These are phyloP conservation scores for Trametes polyzona DNA, from an alignment of 1,284 basidiomycete species.

Conservation along the genomic window DNA sequence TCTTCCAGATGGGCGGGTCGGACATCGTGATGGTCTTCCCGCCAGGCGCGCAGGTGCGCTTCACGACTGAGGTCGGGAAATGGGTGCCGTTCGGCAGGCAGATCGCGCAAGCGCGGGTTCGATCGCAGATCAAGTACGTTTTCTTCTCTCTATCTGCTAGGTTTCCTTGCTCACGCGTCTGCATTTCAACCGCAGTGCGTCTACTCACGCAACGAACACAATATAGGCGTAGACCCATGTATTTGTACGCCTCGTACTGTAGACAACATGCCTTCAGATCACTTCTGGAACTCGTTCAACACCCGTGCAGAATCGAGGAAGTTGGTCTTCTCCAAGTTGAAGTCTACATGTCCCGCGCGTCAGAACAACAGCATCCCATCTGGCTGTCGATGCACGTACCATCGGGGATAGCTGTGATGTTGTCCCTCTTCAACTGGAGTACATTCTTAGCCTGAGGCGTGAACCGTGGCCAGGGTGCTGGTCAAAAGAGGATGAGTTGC, in stretches of 20 bases:
- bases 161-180: too few species aligned
- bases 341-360: slow-evolving; percentile 47
- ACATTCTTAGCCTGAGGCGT: slow-evolving; percentile 39
- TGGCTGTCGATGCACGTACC: slow-evolving; percentile 37
- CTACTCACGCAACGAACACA: too few species aligned
- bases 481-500: not conserved
- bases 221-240: not conserved
- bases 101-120: not conserved
- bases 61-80: not conserved
- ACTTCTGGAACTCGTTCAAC: slow-evolving; percentile 53
- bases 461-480: slow-evolving; percentile 51
- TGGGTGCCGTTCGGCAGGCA: not conserved
- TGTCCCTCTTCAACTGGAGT: slow-evolving; percentile 52
- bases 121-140: not conserved
- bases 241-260: not conserved
- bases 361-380: not conserved
- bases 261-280: not conserved
- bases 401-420: slow-evolving; percentile 53
- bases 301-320: slow-evolving; percentile 47
- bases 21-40: slow-evolving; percentile 44
- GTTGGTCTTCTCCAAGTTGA: slow-evolving; percentile 43
- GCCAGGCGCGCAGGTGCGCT: not conserved
- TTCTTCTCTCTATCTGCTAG: too few species aligned
- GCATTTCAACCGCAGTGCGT: too few species aligned
- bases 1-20: slow-evolving; percentile 57